Evolutionary conservation across 495 filamentous ascomycete species (phyloP).

Genomic region (Tuber calosporum): DNA sequence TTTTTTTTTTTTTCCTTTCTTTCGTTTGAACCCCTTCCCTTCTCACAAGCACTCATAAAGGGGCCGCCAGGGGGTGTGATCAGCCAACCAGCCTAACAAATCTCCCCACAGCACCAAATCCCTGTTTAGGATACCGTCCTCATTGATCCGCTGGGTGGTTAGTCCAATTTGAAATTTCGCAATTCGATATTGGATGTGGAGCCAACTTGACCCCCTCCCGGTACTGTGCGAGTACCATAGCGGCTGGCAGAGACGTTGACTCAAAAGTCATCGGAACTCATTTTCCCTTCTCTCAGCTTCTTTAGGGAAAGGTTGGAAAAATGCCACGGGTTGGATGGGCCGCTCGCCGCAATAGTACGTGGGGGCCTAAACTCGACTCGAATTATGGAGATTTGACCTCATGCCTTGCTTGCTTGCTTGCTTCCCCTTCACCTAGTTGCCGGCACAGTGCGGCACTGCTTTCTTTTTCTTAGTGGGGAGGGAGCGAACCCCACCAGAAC

Average conservation of each 20-base stretch:
- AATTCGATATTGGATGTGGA: constrained; percentile 5
- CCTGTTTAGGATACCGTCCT: constrained; percentile 15
- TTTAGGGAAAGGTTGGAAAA: not conserved
- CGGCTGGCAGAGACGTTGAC: not conserved
- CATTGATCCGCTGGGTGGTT: constrained; percentile 25
- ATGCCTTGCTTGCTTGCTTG: constrained; percentile 9
- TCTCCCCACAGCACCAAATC: not conserved
- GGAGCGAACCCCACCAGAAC: constrained; percentile 16
- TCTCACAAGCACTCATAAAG: not conserved
- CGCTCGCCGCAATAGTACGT: constrained; percentile 30
- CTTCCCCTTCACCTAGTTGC: not conserved
- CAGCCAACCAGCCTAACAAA: not conserved
- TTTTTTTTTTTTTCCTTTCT: too few relatives aligned
- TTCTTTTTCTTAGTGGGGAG: constrained; percentile 16
- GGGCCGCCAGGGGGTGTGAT: not conserved
- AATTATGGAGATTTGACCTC: constrained; percentile 17
- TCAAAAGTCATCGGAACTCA: not conserved
- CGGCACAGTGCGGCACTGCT: not conserved
- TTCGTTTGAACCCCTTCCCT: not conserved
- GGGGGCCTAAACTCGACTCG: constrained; percentile 31
- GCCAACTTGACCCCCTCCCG: constrained; percentile 20
- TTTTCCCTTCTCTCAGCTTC: not conserved
- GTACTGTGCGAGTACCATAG: too few relatives aligned
- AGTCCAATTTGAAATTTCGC: constrained; percentile 22
- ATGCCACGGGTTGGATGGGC: constrained; percentile 20